Conservation (phyloP, 2,329 filamentous ascomycete species). For the Trichothecium sympodiale region DNA sequence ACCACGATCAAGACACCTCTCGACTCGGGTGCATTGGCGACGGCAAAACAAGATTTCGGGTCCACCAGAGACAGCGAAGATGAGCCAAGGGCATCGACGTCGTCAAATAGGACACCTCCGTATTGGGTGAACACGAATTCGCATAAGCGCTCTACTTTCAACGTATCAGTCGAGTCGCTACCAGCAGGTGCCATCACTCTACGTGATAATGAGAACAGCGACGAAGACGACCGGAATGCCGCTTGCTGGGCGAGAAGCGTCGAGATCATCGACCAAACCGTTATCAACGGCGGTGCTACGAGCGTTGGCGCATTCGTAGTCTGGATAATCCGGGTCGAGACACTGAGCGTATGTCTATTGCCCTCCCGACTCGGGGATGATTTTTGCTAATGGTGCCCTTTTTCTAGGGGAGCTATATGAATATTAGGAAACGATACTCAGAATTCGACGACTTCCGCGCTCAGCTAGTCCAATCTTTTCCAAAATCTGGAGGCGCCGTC, state of each 20-base stretch:
- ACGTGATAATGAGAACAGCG: slow-evolving; percentile 48
- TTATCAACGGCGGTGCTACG: slow-evolving; percentile 44
- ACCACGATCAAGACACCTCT: not conserved
- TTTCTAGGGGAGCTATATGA: slow-evolving; percentile 48
- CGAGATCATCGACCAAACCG: slow-evolving; percentile 43
- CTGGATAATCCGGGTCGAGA: slow-evolving; percentile 84
- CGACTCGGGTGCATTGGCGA: not conserved
- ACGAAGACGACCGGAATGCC: slow-evolving; percentile 37
- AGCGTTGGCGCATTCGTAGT: slow-evolving; percentile 84
- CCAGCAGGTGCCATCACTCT: slow-evolving; percentile 45
- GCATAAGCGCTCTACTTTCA: slow-evolving; percentile 29
- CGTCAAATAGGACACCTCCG: slow-evolving; percentile 27
- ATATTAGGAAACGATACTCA: slow-evolving; percentile 68
- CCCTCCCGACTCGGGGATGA: too few relatives aligned
- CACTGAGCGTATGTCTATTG: slow-evolving; percentile 61
- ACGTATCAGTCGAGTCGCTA: slow-evolving; percentile 35
- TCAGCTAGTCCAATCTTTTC: slow-evolving; percentile 69
- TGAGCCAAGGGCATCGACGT: not conserved
- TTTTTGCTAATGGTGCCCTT: not conserved
- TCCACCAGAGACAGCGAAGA: too few relatives aligned
- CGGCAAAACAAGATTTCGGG: not conserved
- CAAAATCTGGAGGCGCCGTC: slow-evolving; percentile 72
- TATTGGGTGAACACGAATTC: slow-evolving; percentile 28
- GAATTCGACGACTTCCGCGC: slow-evolving; percentile 80
- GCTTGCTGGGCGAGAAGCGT: slow-evolving; percentile 57